These are phyloP conservation scores for Ophiobolus disseminans DNA, from an alignment of 2,329 filamentous ascomycete genomes.

Conservation along the genomic window DNA sequence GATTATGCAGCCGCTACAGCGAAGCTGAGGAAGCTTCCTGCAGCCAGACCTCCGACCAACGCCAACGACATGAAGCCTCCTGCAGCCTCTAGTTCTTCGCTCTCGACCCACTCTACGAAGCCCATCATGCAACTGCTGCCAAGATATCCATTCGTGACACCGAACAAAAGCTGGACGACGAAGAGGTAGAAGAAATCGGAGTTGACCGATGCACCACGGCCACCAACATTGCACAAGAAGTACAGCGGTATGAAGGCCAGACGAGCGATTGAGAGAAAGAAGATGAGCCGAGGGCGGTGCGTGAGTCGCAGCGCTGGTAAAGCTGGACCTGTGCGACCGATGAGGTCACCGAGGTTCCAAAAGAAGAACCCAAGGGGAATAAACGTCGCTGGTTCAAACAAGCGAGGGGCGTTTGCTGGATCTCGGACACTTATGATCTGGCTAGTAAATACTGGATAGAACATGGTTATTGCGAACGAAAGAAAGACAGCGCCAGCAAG, in stretches of 20 bases:
- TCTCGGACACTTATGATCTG: constrained; percentile 54
- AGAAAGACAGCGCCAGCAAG: constrained; percentile 77
- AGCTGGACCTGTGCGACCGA: constrained; percentile 74
- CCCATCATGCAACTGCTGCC: constrained; percentile 92
- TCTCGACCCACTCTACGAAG: constrained; percentile 79
- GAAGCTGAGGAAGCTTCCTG: constrained; percentile 93
- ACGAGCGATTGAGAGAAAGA: constrained; percentile 70
- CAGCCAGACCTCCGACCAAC: constrained; percentile 81
- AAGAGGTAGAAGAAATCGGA: constrained; percentile 91
- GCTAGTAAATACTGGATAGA: constrained; percentile 89
- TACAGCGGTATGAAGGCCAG: constrained; percentile 82
- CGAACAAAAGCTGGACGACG: constrained; percentile 83
- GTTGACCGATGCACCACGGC: constrained; percentile 68
- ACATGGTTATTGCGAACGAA: constrained; percentile 87
- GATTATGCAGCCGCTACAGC: no score
- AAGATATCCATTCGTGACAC: constrained; percentile 85
- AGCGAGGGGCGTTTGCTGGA: constrained; percentile 55
- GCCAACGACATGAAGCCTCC: constrained; percentile 94
- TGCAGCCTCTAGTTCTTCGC: constrained; percentile 83
- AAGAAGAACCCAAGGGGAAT: constrained; percentile 89
- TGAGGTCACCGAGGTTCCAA: constrained; percentile 90
- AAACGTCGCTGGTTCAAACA: constrained; percentile 78
- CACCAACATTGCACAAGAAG: constrained; percentile 84
- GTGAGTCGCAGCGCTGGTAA: constrained; percentile 63
- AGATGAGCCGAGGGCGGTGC: constrained; percentile 70